Evolutionary conservation across 768 basidiomycete species (phyloP).

Genomic region (Pisolithus orientalis): DNA sequence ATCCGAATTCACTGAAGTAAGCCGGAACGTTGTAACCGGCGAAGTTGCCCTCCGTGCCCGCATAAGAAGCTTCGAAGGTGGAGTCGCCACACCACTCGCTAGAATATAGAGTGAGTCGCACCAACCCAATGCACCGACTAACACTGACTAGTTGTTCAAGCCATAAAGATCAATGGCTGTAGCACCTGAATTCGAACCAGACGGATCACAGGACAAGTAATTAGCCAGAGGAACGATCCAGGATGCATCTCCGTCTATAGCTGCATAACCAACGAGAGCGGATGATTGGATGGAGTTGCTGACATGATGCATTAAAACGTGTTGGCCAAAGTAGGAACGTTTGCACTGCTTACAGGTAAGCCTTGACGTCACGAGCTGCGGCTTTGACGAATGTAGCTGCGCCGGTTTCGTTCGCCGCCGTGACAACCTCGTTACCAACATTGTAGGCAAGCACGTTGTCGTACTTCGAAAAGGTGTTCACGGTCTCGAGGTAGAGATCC

Average conservation of each 20-base stretch:
- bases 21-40: slow-evolving; percentile 69
- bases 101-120: slow-evolving; percentile 9
- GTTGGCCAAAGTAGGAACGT: background rate
- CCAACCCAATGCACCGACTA: background rate
- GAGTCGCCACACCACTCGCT: slow-evolving; percentile 83
- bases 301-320: background rate
- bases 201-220: slow-evolving; percentile 73
- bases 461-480: slow-evolving; percentile 76
- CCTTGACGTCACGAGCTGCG: slow-evolving; percentile 81
- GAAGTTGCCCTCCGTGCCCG: slow-evolving; percentile 47
- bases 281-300: slow-evolving; percentile 60
- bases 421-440: slow-evolving; percentile 81
- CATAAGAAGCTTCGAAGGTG: slow-evolving; percentile 51
- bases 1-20: slow-evolving; percentile 89
- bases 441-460: slow-evolving; percentile 88
- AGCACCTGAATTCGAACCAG: slow-evolving; percentile 43
- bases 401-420: slow-evolving; percentile 44
- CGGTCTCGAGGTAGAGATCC: slow-evolving; percentile 70
- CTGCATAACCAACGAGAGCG: slow-evolving; percentile 77
- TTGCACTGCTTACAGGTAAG: slow-evolving; percentile 61
- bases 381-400: slow-evolving; percentile 83
- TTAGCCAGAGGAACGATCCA: slow-evolving; percentile 67
- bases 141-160: slow-evolving; percentile 75
- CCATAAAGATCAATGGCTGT: slow-evolving; percentile 82
- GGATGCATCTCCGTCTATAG: slow-evolving; percentile 63